Percentiles rank a stretch among this genome's conserved stretches.
phyloP scores from a whole-genome alignment of 2,329 filamentous ascomycete species.

The Pyrenophora tritici-repentis region DNA sequence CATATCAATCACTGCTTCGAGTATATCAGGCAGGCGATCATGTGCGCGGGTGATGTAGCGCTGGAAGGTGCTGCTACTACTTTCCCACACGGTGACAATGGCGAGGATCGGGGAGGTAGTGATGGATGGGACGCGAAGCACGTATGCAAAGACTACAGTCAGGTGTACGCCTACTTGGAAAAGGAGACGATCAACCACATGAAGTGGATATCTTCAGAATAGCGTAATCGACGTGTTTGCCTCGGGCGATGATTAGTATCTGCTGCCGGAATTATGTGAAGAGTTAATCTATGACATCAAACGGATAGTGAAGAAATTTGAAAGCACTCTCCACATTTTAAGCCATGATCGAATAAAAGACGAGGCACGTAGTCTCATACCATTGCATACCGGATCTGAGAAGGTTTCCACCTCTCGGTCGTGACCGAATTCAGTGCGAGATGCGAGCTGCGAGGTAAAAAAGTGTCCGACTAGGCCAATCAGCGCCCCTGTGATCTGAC shows the following conservation, averaged over 20 bases:
- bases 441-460: background rate
- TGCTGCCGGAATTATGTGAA: conserved; percentile 1
- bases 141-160: conserved; percentile 40
- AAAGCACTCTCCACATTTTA: too few relatives aligned
- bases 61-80: conserved; percentile 41
- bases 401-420: background rate
- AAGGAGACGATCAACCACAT: conserved; percentile 32
- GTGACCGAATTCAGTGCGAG: background rate
- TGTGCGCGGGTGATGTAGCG: conserved; percentile 43
- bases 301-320: too few relatives aligned
- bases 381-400: background rate
- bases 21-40: conserved; percentile 41
- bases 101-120: conserved; percentile 39
- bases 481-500: background rate
- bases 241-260: background rate
- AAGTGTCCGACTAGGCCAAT: background rate
- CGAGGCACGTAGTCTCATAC: too few relatives aligned
- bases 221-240: background rate
- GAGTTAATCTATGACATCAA: background rate
- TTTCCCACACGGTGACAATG: conserved; percentile 31
- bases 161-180: conserved; percentile 40
- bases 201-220: conserved; percentile 37
- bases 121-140: conserved; percentile 44
- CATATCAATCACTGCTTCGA: conserved; percentile 45
- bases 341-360: too few relatives aligned